A percentile compares a stretch with the other conserved stretches of the same genome.
phyloP scores from a whole-genome alignment of 2,329 filamentous ascomycete genomes.

The Didymella exigua region DNA sequence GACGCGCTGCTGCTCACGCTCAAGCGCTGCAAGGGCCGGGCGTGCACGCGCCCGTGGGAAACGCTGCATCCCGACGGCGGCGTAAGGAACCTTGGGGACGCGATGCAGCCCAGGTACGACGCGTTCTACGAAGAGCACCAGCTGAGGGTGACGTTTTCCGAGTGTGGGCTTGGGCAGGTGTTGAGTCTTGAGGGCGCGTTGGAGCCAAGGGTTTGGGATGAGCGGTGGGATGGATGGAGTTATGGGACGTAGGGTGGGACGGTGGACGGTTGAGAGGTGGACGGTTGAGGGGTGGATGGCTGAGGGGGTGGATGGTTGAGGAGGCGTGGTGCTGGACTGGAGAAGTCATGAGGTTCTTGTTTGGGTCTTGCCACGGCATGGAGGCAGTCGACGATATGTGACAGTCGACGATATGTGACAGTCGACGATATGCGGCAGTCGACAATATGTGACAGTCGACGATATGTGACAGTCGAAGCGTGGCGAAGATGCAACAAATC shows the following conservation, averaged over 20 bases:
- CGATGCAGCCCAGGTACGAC: conserved; percentile 57
- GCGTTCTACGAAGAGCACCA: conserved; percentile 59
- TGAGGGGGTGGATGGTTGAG: too few relatives aligned
- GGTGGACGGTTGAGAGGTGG: too few relatives aligned
- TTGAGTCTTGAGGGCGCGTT: conserved; percentile 58
- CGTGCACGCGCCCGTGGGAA: conserved; percentile 63
- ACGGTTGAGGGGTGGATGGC: too few relatives aligned
- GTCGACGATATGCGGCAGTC: too few relatives aligned
- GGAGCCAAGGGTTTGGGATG: conserved; percentile 26
- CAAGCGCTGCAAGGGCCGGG: conserved; percentile 64
- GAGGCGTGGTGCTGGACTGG: too few relatives aligned
- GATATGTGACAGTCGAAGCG: too few relatives aligned
- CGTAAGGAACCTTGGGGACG: conserved; percentile 59
- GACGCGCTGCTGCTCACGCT: conserved; percentile 65
- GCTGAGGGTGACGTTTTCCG: conserved; percentile 58
- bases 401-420: too few relatives aligned
- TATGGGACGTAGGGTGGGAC: conserved; percentile 11
- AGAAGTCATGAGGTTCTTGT: too few relatives aligned
- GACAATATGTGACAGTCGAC: too few relatives aligned
- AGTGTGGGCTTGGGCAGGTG: conserved; percentile 64
- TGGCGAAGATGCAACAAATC: too few relatives aligned
- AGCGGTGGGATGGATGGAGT: conserved; percentile 27
- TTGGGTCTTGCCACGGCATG: too few relatives aligned
- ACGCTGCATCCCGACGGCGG: conserved; percentile 60
- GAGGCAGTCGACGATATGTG: too few relatives aligned